Evolutionary conservation across 192 early-diverging fungal species (phyloP).

Genomic region (Umbelopsis ramanniana): DNA sequence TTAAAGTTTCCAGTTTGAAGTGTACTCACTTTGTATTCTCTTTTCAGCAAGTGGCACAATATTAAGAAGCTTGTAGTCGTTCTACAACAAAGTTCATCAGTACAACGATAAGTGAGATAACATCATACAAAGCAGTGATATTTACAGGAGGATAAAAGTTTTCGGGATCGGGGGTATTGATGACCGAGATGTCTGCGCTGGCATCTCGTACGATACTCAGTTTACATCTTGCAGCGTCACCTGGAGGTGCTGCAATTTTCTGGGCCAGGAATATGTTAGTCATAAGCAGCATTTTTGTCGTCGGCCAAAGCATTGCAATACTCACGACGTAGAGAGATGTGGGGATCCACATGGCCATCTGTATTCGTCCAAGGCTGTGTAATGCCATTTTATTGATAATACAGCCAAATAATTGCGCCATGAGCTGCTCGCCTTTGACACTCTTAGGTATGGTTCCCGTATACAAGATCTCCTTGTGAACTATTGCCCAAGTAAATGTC

Average conservation of each 20-base stretch:
- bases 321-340: constrained; percentile 24
- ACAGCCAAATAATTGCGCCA: constrained; percentile 39
- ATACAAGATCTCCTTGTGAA: constrained; percentile 35
- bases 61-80: constrained; percentile 35
- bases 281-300: background rate
- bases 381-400: constrained; percentile 42
- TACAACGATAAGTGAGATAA: too few species aligned
- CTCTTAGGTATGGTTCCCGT: constrained; percentile 41
- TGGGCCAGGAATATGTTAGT: background rate
- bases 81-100: background rate
- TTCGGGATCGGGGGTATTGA: constrained; percentile 10
- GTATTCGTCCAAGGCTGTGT: constrained; percentile 41
- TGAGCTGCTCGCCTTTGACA: constrained; percentile 37
- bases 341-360: constrained; percentile 46
- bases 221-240: constrained; percentile 33
- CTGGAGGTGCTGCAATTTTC: constrained; percentile 32
- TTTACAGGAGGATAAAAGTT: constrained; percentile 36
- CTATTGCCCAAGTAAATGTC: background rate
- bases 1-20: background rate
- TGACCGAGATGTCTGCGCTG: constrained; percentile 27
- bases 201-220: constrained; percentile 38
- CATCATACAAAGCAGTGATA: background rate
- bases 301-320: background rate
- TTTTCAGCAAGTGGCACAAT: constrained; percentile 33
- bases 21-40: constrained; percentile 29